These are phyloP conservation scores for Calonectria leucothoes DNA, from an alignment of 2,329 filamentous ascomycete species.

Conservation along the genomic window DNA sequence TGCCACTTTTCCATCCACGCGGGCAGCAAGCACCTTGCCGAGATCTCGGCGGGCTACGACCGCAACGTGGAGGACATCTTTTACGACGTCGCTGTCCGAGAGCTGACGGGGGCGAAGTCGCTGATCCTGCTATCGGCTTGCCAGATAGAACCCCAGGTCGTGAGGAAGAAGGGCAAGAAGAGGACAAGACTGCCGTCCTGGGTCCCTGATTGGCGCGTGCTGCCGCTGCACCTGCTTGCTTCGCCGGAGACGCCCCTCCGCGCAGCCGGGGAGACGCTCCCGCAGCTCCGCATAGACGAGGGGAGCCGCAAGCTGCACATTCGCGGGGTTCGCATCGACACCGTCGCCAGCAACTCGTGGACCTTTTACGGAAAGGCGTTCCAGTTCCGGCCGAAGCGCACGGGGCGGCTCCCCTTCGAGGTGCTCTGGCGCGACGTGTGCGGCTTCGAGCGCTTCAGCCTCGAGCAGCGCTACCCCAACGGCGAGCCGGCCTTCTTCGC, in stretches of 20 bases:
- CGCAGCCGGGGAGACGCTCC: slow-evolving; percentile 41
- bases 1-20: slow-evolving; percentile 47
- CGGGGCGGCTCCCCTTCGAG: slow-evolving; percentile 40
- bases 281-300: slow-evolving; percentile 43
- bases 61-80: slow-evolving; percentile 46
- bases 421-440: slow-evolving; percentile 45
- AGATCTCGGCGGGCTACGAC: slow-evolving; percentile 45
- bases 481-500: slow-evolving; percentile 46
- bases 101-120: slow-evolving; percentile 41
- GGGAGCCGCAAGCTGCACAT: slow-evolving; percentile 39
- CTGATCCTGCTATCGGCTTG: slow-evolving; percentile 47
- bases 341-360: slow-evolving; percentile 38
- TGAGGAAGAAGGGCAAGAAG: slow-evolving; percentile 10
- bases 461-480: slow-evolving; percentile 41
- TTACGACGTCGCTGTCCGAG: slow-evolving; percentile 46
- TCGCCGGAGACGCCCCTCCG: slow-evolving; percentile 46
- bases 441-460: slow-evolving; percentile 37
- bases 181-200: slow-evolving; percentile 45
- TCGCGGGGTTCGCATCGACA: slow-evolving; percentile 44
- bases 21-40: slow-evolving; percentile 35
- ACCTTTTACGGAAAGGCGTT: slow-evolving; percentile 47
- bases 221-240: slow-evolving; percentile 47
- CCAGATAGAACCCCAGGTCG: slow-evolving; percentile 33
- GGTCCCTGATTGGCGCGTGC: slow-evolving; percentile 52
- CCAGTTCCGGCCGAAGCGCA: slow-evolving; percentile 36